phyloP scores from a whole-genome alignment of 2,329 filamentous ascomycete species.

The Paraphoma sp. region DNA sequence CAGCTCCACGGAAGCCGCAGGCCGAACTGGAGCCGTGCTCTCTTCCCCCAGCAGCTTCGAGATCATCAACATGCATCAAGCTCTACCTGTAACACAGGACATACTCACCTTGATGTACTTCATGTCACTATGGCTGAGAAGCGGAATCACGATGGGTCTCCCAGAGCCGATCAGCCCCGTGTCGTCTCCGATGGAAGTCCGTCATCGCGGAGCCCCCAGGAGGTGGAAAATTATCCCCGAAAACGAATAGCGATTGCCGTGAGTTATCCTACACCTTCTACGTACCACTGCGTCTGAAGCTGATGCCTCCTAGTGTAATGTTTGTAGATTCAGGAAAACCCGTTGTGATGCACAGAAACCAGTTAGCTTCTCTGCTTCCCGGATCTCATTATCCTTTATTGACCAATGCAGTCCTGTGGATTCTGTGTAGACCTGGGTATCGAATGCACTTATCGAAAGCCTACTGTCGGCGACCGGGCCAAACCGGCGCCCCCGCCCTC shows the following conservation, averaged over 20 bases:
- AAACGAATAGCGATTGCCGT: conserved; percentile 36
- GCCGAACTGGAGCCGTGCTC: conserved; percentile 9
- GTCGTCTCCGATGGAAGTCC: conserved; percentile 5
- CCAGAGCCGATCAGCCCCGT: conserved; percentile 9
- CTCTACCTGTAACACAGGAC: not conserved
- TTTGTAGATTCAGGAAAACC: conserved; percentile 37
- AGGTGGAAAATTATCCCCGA: conserved; percentile 30
- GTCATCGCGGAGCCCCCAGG: conserved; percentile 14
- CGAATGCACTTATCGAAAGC: conserved; percentile 36
- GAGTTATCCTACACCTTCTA: conserved; percentile 2
- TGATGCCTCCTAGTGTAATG: conserved; percentile 32
- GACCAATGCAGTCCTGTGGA: conserved; percentile 19
- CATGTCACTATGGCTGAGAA: conserved; percentile 22
- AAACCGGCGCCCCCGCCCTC: conserved; percentile 18
- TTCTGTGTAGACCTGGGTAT: conserved; percentile 38
- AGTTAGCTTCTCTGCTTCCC: conserved; percentile 1
- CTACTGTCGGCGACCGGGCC: conserved; percentile 25
- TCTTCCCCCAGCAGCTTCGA: not conserved
- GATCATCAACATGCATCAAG: conserved; percentile 1
- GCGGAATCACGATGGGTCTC: conserved; percentile 20
- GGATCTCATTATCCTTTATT: conserved; percentile 5
- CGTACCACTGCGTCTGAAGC: not conserved
- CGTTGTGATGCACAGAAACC: conserved; percentile 35
- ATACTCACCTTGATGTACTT: not conserved
- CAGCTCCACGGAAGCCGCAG: conserved; percentile 8